These are phyloP conservation scores for Phytophthora citrophthora DNA, from an alignment of 352 stramenopile genomes.

Conservation along the genomic window DNA sequence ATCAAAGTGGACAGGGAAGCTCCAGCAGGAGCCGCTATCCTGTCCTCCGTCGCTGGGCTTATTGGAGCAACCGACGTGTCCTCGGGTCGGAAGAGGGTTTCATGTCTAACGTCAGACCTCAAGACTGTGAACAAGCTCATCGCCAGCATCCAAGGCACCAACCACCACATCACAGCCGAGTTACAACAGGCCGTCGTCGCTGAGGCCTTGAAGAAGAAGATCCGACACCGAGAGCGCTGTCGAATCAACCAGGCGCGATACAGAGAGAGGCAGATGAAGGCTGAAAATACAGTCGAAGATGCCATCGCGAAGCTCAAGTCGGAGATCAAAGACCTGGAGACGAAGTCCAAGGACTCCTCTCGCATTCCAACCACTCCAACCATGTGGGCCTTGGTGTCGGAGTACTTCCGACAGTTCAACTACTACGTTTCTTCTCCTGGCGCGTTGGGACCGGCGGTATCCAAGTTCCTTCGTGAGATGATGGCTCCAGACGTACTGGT, in stretches of 20 bases:
- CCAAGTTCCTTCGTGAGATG: background rate
- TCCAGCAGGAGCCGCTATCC: background rate
- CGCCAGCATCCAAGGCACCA: slow-evolving; percentile 4
- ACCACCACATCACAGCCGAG: slow-evolving; percentile 1
- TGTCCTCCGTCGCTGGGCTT: background rate
- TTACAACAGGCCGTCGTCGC: slow-evolving; percentile 11
- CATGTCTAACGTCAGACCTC: slow-evolving; percentile 7
- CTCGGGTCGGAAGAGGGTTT: background rate
- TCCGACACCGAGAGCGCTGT: slow-evolving; percentile 13
- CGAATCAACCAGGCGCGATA: slow-evolving; percentile 14
- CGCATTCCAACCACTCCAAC: background rate
- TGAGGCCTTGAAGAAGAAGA: slow-evolving; percentile 18
- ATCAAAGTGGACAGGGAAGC: background rate
- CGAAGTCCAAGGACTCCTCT: background rate
- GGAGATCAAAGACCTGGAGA: slow-evolving; percentile 5
- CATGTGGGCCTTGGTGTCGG: slow-evolving; percentile 1
- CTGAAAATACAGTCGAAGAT: background rate
- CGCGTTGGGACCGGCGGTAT: background rate
- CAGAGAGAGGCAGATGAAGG: slow-evolving; percentile 4
- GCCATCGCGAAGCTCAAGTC: too few relatives aligned
- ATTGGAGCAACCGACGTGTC: background rate
- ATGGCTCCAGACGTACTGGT: background rate
- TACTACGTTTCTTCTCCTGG: slow-evolving; percentile 4
- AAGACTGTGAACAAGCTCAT: background rate
- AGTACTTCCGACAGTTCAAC: slow-evolving; percentile 17